Evolutionary conservation across 306 rosid species (phyloP), one percentile per base, ranked within the genome.

Genomic region (Rubus idaeus): DNA sequence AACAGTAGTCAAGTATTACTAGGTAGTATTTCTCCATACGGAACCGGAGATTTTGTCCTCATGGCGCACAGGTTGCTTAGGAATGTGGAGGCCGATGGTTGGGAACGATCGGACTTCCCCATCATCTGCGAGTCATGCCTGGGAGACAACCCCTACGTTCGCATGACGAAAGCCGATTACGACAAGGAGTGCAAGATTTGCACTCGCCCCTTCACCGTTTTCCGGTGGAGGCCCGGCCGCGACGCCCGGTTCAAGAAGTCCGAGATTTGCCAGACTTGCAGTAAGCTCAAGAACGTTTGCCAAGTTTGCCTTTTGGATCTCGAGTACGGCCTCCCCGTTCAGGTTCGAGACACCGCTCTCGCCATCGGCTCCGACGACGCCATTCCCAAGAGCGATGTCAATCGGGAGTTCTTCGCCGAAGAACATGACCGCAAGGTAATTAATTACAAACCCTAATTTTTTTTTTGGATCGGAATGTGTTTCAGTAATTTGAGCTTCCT

Each of bases 131-230:
- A 30, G 2, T 30, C 35, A 30, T 30, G 35, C 35, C 35, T 30
- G 35, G 35, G 35, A 30, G 35, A 30, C 35, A 30, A 30, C 35
- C 35, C 35, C 35, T 30, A 30, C 35, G 35, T 30, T 30, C 35
- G 35, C 35, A 30, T 30, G 95, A 88, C 97, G 11, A 87, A 37
- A 70, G 90, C 91, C 2, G 93, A 91, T 62, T 90, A 87, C 85
- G 95, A 85, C 78, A 93, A 93, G 81, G 97, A 93, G 83, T 93
- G 97, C 89, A 90, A 93, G 87, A 93, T 93, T 76, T 93, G 96
- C 79, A 93, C 97, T 10, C 81, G 97, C 52, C 97, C 97, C 8
- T 93, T 93, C 80, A 93, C 97, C 16, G 96, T 93, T 73, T 93
- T 93, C 77, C 77, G 96, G 82, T 93, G 97, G 97, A 90, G 94